Base-by-base conservation (phyloP, 805 yeast genomes). In the Candida xiaguanensis region DNA sequence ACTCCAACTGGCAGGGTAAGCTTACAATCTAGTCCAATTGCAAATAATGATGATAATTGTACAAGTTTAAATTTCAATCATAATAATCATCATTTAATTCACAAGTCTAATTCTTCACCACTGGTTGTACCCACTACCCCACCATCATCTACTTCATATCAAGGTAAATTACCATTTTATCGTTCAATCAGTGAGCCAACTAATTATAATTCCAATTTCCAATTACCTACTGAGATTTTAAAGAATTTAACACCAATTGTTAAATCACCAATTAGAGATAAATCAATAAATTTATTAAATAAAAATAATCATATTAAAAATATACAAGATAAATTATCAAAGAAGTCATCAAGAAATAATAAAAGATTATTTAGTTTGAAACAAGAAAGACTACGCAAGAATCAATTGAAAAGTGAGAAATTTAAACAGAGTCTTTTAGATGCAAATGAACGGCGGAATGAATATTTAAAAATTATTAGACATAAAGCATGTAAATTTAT, bases 221-320 rank as follows among this genome's bases (percentile, higher is more conserved):
- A 29, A 36, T 11, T 40, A 17, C 44, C 44, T 2, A 18, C 13
- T 15, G 40, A 36, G 13, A 34, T 41, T 12, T 19, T 41, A 14
- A 31, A 28, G 12, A 41, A 41, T 16, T 25, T 41, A 12, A 41
- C 44, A 3, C 44, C 44, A 8, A 18, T 31, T 20, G 13, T 30
- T 1, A 16, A 18, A 4, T 16, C 26, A 9, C 28, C 39, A 7
- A 22, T 29, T 14, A 24, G 31, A 15, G 27, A 27, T 23, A 28
- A 36, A 17, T 18, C 32, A 23, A 25, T 24, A 8, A 32, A 30
- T 24, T 14, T 19, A 12, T 3, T 27, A 12, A 17, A 30, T 8
- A 31, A 38, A 31, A 41, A 36, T 17, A 35, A 36, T 3, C 26
- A 34, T 29, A 13, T 41, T 15, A 17, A 30, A 14, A 29, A 20